Evolutionary conservation across 139 green algal species (phyloP).

Genomic region (Bryopsis sp.): DNA sequence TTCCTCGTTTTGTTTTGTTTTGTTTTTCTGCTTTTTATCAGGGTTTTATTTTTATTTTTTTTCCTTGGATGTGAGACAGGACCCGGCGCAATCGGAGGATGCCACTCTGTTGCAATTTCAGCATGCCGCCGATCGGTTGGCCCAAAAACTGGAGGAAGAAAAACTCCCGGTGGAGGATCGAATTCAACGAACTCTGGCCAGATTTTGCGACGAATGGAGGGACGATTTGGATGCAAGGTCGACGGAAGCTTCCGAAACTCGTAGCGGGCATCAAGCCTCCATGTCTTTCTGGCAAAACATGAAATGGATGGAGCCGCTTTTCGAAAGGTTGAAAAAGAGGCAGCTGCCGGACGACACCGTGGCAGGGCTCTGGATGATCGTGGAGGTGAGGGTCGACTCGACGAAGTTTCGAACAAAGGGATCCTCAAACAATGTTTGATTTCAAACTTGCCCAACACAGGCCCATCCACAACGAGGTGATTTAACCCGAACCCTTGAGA

Average conservation of each 20-base stretch:
- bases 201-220: constrained; percentile 75
- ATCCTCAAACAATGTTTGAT: too few species aligned
- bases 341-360: constrained; percentile 58
- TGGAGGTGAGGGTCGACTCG: constrained; percentile 21
- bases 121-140: constrained; percentile 44
- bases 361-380: constrained; percentile 54
- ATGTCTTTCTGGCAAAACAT: constrained; percentile 67
- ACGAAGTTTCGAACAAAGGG: too few species aligned
- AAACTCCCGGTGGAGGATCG: constrained; percentile 59
- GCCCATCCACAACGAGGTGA: not conserved
- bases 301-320: constrained; percentile 81
- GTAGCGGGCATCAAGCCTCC: constrained; percentile 46
- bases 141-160: constrained; percentile 44
- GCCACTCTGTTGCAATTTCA: constrained; percentile 34
- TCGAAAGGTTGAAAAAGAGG: constrained; percentile 52
- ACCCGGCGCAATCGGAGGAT: constrained; percentile 24
- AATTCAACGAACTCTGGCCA: constrained; percentile 40
- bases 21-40: too few species aligned
- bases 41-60: too few species aligned
- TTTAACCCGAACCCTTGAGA: too few species aligned
- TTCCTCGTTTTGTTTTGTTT: too few species aligned
- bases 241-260: constrained; percentile 28
- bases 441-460: not conserved
- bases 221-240: constrained; percentile 70
- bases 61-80: too few species aligned